phyloP scores from a whole-genome alignment of 2,329 filamentous ascomycete genomes.

The Colletotrichum somersetense region DNA sequence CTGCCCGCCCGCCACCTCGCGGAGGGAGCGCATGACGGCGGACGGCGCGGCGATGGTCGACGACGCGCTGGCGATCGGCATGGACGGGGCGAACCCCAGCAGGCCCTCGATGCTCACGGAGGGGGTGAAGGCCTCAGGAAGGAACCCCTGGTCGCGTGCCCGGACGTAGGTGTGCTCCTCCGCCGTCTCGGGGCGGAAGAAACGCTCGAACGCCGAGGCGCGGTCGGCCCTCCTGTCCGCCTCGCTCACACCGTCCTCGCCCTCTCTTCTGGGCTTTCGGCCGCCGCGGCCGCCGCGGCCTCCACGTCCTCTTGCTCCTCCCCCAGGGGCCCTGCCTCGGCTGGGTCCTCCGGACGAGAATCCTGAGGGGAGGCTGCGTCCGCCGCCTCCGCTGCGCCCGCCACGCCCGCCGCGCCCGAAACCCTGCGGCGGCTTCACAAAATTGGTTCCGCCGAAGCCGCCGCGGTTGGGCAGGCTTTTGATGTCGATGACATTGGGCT shows the following conservation, averaged over 20 bases:
- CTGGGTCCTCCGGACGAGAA: not conserved
- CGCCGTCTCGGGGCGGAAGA: slow-evolving; percentile 42
- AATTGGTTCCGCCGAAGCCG: slow-evolving; percentile 14
- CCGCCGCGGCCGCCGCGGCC: slow-evolving; percentile 37
- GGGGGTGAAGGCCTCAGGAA: slow-evolving; percentile 48
- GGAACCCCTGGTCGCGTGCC: slow-evolving; percentile 44
- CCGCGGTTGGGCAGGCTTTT: slow-evolving; percentile 50
- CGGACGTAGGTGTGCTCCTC: slow-evolving; percentile 47
- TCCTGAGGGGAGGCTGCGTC: not conserved
- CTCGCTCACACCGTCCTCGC: slow-evolving; percentile 36
- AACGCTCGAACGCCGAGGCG: slow-evolving; percentile 28
- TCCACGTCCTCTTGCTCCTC: slow-evolving; percentile 44
- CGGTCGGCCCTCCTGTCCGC: slow-evolving; percentile 42
- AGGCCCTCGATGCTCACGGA: slow-evolving; percentile 52
- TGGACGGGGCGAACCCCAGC: slow-evolving; percentile 50
- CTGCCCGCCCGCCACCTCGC: slow-evolving; percentile 51
- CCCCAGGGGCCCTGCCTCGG: slow-evolving; percentile 28
- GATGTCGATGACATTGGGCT: slow-evolving; percentile 56
- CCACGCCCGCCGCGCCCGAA: slow-evolving; percentile 31
- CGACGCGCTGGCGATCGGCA: slow-evolving; percentile 49
- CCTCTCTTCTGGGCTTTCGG: slow-evolving; percentile 40
- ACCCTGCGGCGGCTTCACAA: slow-evolving; percentile 36
- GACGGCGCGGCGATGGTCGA: slow-evolving; percentile 42
- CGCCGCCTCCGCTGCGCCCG: not conserved
- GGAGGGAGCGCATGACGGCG: slow-evolving; percentile 53